A percentile compares a stretch with the other conserved stretches of the same genome.
Conservation (phyloP, 2,329 filamentous ascomycete species). For the Sclerotinia sclerotiorum region DNA sequence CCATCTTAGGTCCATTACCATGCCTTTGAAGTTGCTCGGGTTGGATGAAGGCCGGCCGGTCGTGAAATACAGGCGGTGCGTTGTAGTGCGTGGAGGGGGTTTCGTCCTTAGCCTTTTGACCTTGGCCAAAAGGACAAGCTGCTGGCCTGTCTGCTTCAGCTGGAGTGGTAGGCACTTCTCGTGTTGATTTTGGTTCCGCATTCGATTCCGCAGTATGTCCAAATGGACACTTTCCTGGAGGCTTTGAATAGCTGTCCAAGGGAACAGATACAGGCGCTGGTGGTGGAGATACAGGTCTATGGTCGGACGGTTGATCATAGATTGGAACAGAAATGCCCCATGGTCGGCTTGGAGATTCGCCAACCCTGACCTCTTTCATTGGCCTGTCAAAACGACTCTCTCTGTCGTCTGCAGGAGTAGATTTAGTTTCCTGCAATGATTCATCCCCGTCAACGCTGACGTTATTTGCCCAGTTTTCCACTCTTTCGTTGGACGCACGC, state of each 20-base stretch:
- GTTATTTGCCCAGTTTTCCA: constrained; percentile 82
- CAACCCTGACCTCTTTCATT: constrained; percentile 85
- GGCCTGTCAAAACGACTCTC: constrained; percentile 78
- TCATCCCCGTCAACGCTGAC: constrained; percentile 59
- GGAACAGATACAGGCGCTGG: constrained; percentile 49
- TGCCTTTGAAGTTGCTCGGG: constrained; percentile 39
- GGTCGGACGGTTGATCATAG: constrained; percentile 45
- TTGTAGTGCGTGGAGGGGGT: constrained; percentile 14
- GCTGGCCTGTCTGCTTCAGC: constrained; percentile 22
- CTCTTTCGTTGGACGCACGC: constrained; percentile 63
- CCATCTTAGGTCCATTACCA: constrained; percentile 60
- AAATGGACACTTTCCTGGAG: constrained; percentile 35
- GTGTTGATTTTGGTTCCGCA: constrained; percentile 8
- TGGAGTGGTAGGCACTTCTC: constrained; percentile 1
- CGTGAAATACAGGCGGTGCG: constrained; percentile 35
- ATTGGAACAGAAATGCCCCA: constrained; percentile 87
- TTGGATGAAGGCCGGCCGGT: constrained; percentile 56
- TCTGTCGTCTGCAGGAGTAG: constrained; percentile 54
- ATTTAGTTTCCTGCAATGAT: constrained; percentile 42
- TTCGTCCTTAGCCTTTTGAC: constrained; percentile 26
- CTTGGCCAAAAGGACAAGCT: constrained; percentile 53
- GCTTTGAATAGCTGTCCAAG: constrained; percentile 31
- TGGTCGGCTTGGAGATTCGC: constrained; percentile 87
- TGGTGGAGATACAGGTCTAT: constrained; percentile 55
- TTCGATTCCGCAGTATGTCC: constrained; percentile 43